A percentile compares a stretch with the other conserved stretches of the same genome.
These are phyloP conservation scores for Gracilariopsis chorda DNA, from an alignment of 23 red algal genomes.

Conservation along the genomic window DNA sequence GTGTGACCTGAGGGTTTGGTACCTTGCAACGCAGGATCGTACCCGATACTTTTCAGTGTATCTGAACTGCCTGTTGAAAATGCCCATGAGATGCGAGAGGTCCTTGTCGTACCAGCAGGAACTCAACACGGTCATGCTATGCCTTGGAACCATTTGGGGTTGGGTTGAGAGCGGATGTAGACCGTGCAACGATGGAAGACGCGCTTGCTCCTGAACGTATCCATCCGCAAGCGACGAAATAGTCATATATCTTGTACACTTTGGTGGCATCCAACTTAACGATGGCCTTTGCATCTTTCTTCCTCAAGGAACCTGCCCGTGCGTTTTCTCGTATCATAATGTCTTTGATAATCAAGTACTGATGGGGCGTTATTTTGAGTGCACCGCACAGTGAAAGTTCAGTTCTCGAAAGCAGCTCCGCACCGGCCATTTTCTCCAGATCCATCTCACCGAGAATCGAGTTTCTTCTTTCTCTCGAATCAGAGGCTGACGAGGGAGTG, in stretches of 20 bases:
- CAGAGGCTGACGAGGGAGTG: not conserved
- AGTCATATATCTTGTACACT: constrained; percentile 76
- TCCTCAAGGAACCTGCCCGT: constrained; percentile 57
- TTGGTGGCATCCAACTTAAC: constrained; percentile 59
- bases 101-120: too few species aligned
- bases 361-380: constrained; percentile 81
- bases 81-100: too few species aligned
- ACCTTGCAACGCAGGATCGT: too few species aligned
- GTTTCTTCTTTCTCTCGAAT: constrained; percentile 32
- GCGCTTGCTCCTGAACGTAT: constrained; percentile 28
- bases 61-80: too few species aligned
- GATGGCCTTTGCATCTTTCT: constrained; percentile 84
- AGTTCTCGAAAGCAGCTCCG: constrained; percentile 70
- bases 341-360: constrained; percentile 86
- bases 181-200: not conserved
- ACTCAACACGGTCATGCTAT: not conserved
- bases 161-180: not conserved
- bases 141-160: constrained; percentile 42
- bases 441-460: constrained; percentile 36
- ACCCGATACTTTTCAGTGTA: too few species aligned
- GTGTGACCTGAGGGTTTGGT: too few species aligned
- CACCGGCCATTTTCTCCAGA: constrained; percentile 71
- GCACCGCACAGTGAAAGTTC: constrained; percentile 81
- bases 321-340: constrained; percentile 84
- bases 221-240: constrained; percentile 67